phyloP scores from a whole-genome alignment of 129 eudicot genomes.

The Saposhnikovia divaricata region DNA sequence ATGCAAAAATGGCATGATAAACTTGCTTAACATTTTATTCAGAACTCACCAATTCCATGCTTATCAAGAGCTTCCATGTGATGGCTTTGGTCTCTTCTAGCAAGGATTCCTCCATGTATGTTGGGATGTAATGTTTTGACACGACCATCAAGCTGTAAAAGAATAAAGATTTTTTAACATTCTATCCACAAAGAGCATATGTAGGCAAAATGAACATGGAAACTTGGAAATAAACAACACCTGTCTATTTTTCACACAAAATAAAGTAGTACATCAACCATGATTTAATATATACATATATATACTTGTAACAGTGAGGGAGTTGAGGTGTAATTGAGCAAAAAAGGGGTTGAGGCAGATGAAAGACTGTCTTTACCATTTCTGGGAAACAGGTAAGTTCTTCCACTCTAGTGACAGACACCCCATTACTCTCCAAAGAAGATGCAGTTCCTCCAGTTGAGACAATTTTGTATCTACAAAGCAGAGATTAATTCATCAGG shows the following conservation, averaged over 20 bases:
- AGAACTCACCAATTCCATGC: slow-evolving; percentile 67
- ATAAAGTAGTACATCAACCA: neutral
- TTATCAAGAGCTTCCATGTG: slow-evolving; percentile 91
- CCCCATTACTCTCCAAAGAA: slow-evolving; percentile 65
- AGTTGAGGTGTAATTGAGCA: neutral
- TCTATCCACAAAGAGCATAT: neutral
- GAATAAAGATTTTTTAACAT: neutral
- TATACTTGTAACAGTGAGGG: neutral
- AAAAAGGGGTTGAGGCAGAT: neutral
- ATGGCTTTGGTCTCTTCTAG: slow-evolving; percentile 87
- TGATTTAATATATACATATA: neutral
- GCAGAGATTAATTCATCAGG: slow-evolving; percentile 1
- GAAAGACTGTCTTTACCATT: slow-evolving; percentile 42
- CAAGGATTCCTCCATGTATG: slow-evolving; percentile 96
- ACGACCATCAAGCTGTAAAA: slow-evolving; percentile 91
- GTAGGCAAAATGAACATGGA: neutral
- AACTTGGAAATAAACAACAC: neutral
- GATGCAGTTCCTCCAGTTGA: slow-evolving; percentile 99
- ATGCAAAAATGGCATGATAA: neutral
- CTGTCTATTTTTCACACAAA: neutral
- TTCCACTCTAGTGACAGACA: slow-evolving; percentile 84
- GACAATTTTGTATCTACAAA: slow-evolving; percentile 68
- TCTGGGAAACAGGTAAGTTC: slow-evolving; percentile 86
- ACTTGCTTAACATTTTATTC: neutral
- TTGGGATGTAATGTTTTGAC: slow-evolving; percentile 95